Base-by-base conservation (phyloP, 306 rosid genomes). In the Ochetophila trinervis region DNA sequence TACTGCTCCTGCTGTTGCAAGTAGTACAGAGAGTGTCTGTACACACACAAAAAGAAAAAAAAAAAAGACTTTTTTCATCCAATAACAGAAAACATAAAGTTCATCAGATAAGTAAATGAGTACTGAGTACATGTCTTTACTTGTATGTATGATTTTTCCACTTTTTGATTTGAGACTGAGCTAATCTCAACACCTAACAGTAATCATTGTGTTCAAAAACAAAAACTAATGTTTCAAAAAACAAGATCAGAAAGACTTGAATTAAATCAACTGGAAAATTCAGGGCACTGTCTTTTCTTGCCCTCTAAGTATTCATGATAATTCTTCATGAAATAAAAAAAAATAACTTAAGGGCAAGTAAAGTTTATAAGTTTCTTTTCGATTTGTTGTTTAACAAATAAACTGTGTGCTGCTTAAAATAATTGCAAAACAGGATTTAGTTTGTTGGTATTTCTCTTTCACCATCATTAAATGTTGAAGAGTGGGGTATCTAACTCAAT, bases 1-100 rank as follows among this genome's bases (percentile, higher is more conserved):
- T 57, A 91, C 84, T 75, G 92, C 98, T 65, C 90, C 98, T 62
- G 76, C 77, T 71, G 98, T 91, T 57, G 85, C 85, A 70, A 88
- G 65, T 70, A 91, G 79, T 37, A 83, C 81, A 65, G 88, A 86
- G 30, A 88, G 70, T 48, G 66, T 62, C 97, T 91, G 86, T 60
- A 73, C 49, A 65, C 42, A 66, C 72, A 21, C 68, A 71, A 21
- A 61, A 64, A 74, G 23, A 35, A 37, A 37, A 37, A 37, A 1
- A 37, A 71, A 65, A 57, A 11, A 16, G 24, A 56, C 12, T 40
- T 8, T 40, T 40, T 10, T 8, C 2, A 40, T 40, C 45, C 45
- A 9, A 40, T 12, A 0, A 40, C 13, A 40, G 45, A 2, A 40
- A 32, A 51, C 23, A 44, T 60, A 47, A 27, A 22, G 34, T 47